Percentiles rank a stretch among this genome's conserved stretches.
Evolutionary conservation across 108 stramenopile species (phyloP).

Genomic region (Pseudonitzschia multiseries): DNA sequence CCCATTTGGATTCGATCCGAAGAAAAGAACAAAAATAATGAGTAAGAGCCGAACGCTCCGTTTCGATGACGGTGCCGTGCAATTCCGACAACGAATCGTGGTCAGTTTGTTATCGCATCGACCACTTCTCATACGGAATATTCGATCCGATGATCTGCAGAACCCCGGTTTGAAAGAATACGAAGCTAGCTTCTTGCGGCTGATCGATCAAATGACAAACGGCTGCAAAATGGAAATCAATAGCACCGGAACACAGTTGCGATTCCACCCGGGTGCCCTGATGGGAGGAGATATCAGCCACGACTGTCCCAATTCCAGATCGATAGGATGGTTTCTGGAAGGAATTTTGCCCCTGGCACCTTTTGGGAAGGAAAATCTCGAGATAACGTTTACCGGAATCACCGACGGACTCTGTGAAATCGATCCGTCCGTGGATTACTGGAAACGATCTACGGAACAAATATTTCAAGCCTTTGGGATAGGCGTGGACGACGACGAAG

Average conservation of each 20-base stretch:
- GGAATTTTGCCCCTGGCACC: slow-evolving; percentile 94
- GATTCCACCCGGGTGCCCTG: slow-evolving; percentile 92
- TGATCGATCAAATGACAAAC: slow-evolving; percentile 94
- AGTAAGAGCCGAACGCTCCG: slow-evolving; percentile 26
- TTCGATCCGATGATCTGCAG: slow-evolving; percentile 75
- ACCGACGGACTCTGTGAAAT: slow-evolving; percentile 68
- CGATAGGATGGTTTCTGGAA: slow-evolving; percentile 97
- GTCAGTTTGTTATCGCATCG: slow-evolving; percentile 77
- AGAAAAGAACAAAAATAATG: slow-evolving; percentile 1
- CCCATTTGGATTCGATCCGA: neutral
- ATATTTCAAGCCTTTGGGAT: slow-evolving; percentile 88
- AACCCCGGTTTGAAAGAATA: slow-evolving; percentile 80
- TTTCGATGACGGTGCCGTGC: slow-evolving; percentile 85
- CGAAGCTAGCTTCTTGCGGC: slow-evolving; percentile 86
- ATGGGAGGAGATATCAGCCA: slow-evolving; percentile 88
- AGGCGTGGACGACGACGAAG: slow-evolving; percentile 58
- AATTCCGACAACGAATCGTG: slow-evolving; percentile 81
- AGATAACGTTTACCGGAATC: slow-evolving; percentile 76
- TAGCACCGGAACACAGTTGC: slow-evolving; percentile 93
- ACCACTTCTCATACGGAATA: slow-evolving; percentile 81
- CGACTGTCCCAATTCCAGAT: slow-evolving; percentile 74
- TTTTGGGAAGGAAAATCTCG: slow-evolving; percentile 91
- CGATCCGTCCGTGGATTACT: slow-evolving; percentile 84
- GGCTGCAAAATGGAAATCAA: slow-evolving; percentile 97
- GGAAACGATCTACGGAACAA: slow-evolving; percentile 75